Base-by-base conservation (phyloP, 164 flowering plant species). In the Echeveria elegans region DNA sequence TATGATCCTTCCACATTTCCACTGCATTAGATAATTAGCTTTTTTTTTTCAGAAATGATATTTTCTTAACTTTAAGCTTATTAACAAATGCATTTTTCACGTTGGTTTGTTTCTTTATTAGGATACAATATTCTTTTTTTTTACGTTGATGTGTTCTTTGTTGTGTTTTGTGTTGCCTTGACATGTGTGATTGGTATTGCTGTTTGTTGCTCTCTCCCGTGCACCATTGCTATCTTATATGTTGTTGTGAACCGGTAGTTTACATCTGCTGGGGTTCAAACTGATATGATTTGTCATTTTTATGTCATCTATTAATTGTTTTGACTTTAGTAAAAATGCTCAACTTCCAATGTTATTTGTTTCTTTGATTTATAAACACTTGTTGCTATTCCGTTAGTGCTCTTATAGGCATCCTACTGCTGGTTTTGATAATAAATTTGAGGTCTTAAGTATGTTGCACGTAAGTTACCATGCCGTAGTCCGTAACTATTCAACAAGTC, bases 161-260 rank as follows among this genome's bases (percentile, higher is more conserved):
- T 88, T 6, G 76, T 85, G 15, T 76, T 88, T 69, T 88, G 95
- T 61, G 83, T 88, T 71, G 87, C 83, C 23, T 71, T 85, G 63
- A 92, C 95, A 9, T 85, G 90, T 73, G 78, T 86, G 21, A 80
- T 88, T 77, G 95, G 95, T 40, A 78, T 88, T 71, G 90, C 95
- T 64, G 87, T 88, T 63, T 88, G 95, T 83, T 88, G 89, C 76
- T 88, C 87, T 69, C 86, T 88, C 50, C 95, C 95, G 12, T 88
- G 95, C 72, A 86, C 86, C 52, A 82, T 88, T 70, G 88, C 87
- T 53, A 79, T 88, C 67, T 72, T 88, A 69, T 88, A 86, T 74
- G 89, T 85, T 6, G 82, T 85, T 12, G 77, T 88, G 18, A 88
- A 86, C 72, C 91, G 91, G 95, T 88, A 76, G n/a, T 30, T n/a